These are phyloP conservation scores for Pichia sp. DNA, from an alignment of 1,139 yeast species.

Conservation along the genomic window DNA sequence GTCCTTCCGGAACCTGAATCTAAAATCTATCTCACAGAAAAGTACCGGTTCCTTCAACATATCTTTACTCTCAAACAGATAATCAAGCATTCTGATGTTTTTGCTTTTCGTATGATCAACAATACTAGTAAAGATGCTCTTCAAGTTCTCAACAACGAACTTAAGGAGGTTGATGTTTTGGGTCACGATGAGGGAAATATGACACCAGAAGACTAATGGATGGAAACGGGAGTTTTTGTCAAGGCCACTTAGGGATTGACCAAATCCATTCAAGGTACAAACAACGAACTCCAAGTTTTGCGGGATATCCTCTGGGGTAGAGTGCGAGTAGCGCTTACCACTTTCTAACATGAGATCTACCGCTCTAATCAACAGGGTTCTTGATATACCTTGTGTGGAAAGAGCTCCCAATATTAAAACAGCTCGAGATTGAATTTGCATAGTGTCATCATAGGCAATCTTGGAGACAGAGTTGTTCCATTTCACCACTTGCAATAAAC, in stretches of 20 bases:
- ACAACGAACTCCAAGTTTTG: conserved; percentile 18
- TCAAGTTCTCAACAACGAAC: conserved; percentile 42
- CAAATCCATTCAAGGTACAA: conserved; percentile 40
- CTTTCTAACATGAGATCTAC: conserved; percentile 12
- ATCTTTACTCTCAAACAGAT: conserved; percentile 35
- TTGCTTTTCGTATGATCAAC: conserved; percentile 16
- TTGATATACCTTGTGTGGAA: conserved; percentile 57
- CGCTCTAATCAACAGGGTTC: conserved; percentile 39
- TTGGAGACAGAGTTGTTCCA: conserved; percentile 66
- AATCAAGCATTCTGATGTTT: conserved; percentile 13
- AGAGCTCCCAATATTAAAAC: conserved; percentile 66
- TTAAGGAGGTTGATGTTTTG: conserved; percentile 44
- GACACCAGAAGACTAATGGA: conserved; percentile 63
- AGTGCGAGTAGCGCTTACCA: neutral
- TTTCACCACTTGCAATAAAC: conserved; percentile 56
- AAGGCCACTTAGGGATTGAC: conserved; percentile 59
- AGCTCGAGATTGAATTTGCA: conserved; percentile 68
- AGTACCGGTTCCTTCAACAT: conserved; percentile 37
- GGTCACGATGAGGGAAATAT: conserved; percentile 34
- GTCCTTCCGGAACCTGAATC: conserved; percentile 34
- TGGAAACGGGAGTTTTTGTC: conserved; percentile 47
- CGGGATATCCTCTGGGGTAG: conserved; percentile 15
- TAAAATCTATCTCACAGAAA: conserved; percentile 40
- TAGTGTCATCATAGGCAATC: conserved; percentile 52
- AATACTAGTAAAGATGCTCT: conserved; percentile 28